Evolutionary conservation across 2,329 filamentous ascomycete species (phyloP).

Genomic region (Sarocladium strictum): DNA sequence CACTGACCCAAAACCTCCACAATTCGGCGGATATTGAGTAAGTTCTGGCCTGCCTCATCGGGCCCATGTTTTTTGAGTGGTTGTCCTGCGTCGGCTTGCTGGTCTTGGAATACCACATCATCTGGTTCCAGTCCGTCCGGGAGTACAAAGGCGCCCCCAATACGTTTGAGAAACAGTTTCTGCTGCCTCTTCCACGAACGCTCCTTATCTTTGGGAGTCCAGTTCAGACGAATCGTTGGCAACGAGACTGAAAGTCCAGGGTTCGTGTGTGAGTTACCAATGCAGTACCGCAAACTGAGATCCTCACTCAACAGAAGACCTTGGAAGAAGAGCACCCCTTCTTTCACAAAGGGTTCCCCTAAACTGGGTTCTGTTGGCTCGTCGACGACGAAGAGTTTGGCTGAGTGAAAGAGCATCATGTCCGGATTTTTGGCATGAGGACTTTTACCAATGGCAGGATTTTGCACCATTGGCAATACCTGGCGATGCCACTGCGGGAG

Average conservation of each 20-base stretch:
- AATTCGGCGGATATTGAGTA: background rate
- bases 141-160: slow-evolving; percentile 28
- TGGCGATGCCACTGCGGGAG: slow-evolving; percentile 33
- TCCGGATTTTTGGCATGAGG: slow-evolving; percentile 7
- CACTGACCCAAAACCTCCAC: background rate
- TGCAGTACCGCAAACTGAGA: slow-evolving; percentile 36
- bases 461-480: slow-evolving; percentile 18
- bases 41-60: background rate
- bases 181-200: slow-evolving; percentile 23
- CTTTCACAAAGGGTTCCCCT: slow-evolving; percentile 25
- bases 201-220: slow-evolving; percentile 19
- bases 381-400: slow-evolving; percentile 14
- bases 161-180: slow-evolving; percentile 21
- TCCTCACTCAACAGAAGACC: slow-evolving; percentile 35
- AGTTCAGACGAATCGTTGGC: slow-evolving; percentile 21
- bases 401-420: slow-evolving; percentile 18
- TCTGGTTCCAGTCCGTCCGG: slow-evolving; percentile 23
- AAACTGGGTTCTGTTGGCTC: slow-evolving; percentile 13
- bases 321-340: slow-evolving; percentile 40
- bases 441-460: background rate
- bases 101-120: slow-evolving; percentile 19
- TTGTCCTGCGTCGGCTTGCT: slow-evolving; percentile 15
- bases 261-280: slow-evolving; percentile 22
- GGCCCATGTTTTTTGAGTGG: background rate
- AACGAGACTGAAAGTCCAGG: slow-evolving; percentile 19